Base-by-base conservation (phyloP, 345 rosid species). In the Arabis hirsuta region DNA sequence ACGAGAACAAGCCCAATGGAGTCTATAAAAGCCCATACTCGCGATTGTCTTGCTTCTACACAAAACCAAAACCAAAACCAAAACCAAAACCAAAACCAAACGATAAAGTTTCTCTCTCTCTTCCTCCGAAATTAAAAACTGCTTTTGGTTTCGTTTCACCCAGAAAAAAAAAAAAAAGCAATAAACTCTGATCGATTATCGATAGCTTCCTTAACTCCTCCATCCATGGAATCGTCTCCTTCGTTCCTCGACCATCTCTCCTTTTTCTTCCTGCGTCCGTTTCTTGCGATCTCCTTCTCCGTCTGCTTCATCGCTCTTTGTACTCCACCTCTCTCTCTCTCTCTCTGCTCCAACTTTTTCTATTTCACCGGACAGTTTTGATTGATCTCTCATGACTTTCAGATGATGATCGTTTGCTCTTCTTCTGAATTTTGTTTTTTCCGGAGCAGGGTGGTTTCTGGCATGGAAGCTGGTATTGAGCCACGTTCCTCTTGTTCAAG, bases 391-490 rank as follows among this genome's bases (percentile, higher is more conserved):
- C 52, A 55, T 9, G 14, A 9, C 20, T 62, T 46, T 12, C n/a
- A 22, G 48, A 41, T 16, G 41, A 52, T 16, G 47, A 43, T 34
- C 39, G 6, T 66, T 20, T 60, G 12, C 44, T 29, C 32, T 29
- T 29, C 32, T 29, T 31, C 27, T 19, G 0, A 48, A 31, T 38
- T 31, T 27, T 36, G 0, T 2, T 20, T 32, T 36, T 29, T 16
- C 57, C 3, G 3, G 50, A 24, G 42, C 72, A 91, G 98, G 98
- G 39, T 94, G 96, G 98, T 61, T 70, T 65, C 67, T 91, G 81
- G 96, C 97, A 16, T 94, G 97, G 96, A 91, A 91, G 84, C 79
- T 91, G 12, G 87, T 91, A 56, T 81, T 94, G 73, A 90, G 85
- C 43, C 96, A 94, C 59, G 97, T 88, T 22, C 97, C 96, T 65